Evolutionary conservation across 805 yeast species (phyloP).

Genomic region (Kodamaea laetipori): DNA sequence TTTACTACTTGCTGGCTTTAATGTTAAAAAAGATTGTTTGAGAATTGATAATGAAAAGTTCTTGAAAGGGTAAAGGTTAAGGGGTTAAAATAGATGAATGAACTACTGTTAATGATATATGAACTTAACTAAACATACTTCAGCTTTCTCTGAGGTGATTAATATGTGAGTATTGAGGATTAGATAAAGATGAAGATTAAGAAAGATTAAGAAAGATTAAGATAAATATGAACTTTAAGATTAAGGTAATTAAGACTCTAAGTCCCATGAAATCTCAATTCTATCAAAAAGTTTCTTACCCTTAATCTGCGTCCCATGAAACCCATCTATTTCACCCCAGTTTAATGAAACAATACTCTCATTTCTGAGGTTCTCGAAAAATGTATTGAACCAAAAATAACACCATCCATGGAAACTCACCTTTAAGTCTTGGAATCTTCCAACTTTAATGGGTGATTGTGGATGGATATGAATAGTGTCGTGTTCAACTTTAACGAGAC

Average conservation of each 20-base stretch:
- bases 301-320: conserved; percentile 56
- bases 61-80: not conserved
- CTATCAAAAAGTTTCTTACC: conserved; percentile 58
- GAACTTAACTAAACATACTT: too few relatives aligned
- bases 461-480: not conserved
- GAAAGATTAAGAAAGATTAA: too few relatives aligned
- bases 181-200: too few relatives aligned
- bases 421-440: conserved; percentile 3
- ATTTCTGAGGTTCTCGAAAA: conserved; percentile 22
- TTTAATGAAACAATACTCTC: not conserved
- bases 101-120: too few relatives aligned
- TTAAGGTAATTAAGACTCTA: too few relatives aligned
- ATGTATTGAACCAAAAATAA: conserved; percentile 34
- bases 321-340: conserved; percentile 63
- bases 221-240: too few relatives aligned
- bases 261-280: conserved; percentile 43
- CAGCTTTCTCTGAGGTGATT: too few relatives aligned
- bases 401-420: conserved; percentile 17
- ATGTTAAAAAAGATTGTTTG: too few relatives aligned
- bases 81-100: too few relatives aligned
- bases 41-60: too few relatives aligned
- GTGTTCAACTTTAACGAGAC: not conserved
- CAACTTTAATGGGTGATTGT: not conserved
- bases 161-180: too few relatives aligned
- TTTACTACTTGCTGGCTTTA: too few relatives aligned